phyloP scores from a whole-genome alignment of 2,329 filamentous ascomycete genomes.

The Fusarium verticillioides region DNA sequence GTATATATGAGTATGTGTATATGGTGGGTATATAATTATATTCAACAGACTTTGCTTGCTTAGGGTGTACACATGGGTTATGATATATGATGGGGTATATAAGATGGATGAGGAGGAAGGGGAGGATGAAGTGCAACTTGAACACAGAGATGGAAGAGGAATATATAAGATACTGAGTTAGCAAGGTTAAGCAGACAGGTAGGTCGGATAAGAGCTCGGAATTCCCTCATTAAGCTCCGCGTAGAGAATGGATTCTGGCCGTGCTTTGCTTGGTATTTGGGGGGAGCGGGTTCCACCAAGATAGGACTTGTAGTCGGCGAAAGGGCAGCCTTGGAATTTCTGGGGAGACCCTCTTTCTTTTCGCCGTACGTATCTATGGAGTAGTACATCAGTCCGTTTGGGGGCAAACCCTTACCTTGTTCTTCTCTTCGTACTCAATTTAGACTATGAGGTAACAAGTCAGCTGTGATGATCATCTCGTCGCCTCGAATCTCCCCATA shows the following conservation, averaged over 20 bases:
- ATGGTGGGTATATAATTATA: background rate
- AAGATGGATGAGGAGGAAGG: constrained; percentile 5
- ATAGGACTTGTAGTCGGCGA: constrained; percentile 18
- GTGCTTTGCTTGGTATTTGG: constrained; percentile 18
- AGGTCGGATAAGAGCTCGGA: constrained; percentile 25
- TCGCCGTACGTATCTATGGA: constrained; percentile 6
- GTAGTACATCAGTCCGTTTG: background rate
- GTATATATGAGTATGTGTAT: background rate
- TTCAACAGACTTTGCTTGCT: constrained; percentile 6
- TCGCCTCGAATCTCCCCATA: background rate
- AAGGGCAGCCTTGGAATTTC: constrained; percentile 26
- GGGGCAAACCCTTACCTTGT: constrained; percentile 27
- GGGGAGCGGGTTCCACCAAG: constrained; percentile 16
- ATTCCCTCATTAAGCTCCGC: constrained; percentile 39
- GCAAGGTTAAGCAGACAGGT: constrained; percentile 9
- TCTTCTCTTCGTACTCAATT: background rate
- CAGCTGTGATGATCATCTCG: constrained; percentile 2
- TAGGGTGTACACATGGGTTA: background rate
- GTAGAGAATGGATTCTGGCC: constrained; percentile 8
- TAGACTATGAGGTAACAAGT: background rate
- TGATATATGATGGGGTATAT: background rate
- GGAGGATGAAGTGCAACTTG: background rate
- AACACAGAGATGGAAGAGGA: constrained; percentile 23
- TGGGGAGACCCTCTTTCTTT: constrained; percentile 23
- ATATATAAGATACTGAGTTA: constrained; percentile 32